Evolutionary conservation across 129 eudicot genomes (phyloP), one percentile per base, ranked within the genome.

Genomic region (Tagetes patula): DNA sequence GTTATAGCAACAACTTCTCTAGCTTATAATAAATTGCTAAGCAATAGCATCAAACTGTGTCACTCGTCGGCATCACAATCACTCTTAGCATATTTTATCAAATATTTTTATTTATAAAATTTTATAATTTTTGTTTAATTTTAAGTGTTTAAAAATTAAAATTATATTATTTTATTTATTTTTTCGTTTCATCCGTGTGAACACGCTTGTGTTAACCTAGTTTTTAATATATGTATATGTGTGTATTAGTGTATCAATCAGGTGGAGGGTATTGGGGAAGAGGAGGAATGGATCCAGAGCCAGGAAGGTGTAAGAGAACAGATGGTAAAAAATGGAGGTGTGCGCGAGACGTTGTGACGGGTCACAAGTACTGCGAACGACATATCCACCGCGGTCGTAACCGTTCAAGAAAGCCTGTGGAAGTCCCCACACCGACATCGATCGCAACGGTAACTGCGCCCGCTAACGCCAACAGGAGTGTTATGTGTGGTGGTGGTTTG

Each of bases 391-490:
- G 98, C 47, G 98, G 98, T 47, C 82, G 86, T 32, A 89, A 93
- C 83, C 98, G 98, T 93, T 93, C 98, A 93, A 93, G 98, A 93
- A 93, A 93, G 98, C 98, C 98, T 84, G 98, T 93, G 98, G 98
- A 93, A 93, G 50, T 69, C 56, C 82, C 93, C 93, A 87, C 93
- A 68, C 74, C 86, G 38, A 53, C 83, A 55, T 38, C 79, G 8
- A 13, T 34, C 8, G 9, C 72, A 27, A n/a, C 78, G 38, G 60
- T 71, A n/a, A 2, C 20, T 37, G 10, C 81, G 6, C 41, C 82
- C 41, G 4, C 68, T 34, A 49, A 37, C 67, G 38, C 11, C 61
- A 20, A 20, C 27, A 20, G 27, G 27, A 20, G 27, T 20, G 46
- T 41, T 9, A 1, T 73, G 38, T 11, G 73, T 34, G 78, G 75